phyloP scores from a whole-genome alignment of 1,284 basidiomycete species.

The Cutaneotrichosporon sp. region DNA sequence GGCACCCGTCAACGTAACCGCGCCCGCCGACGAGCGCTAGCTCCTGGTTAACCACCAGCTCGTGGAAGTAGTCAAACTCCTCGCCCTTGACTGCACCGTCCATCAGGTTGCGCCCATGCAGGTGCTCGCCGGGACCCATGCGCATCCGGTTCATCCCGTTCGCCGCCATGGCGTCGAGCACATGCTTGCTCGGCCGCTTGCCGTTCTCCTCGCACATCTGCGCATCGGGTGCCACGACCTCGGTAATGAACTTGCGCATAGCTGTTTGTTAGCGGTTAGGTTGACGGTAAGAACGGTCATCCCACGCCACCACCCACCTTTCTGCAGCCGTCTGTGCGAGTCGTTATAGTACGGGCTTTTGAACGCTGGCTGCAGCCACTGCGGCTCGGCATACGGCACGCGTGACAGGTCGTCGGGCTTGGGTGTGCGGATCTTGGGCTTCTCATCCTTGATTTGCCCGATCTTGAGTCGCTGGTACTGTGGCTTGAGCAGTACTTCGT shows the following conservation, averaged over 20 bases:
- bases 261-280: slow-evolving; percentile 14
- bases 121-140: slow-evolving; percentile 72
- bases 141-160: slow-evolving; percentile 85
- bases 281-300: too few species aligned
- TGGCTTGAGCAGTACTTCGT: slow-evolving; percentile 71
- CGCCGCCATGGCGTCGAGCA: slow-evolving; percentile 55
- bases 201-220: slow-evolving; percentile 74
- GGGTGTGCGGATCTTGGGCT: slow-evolving; percentile 60
- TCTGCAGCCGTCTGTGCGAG: slow-evolving; percentile 54
- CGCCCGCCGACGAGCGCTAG: slow-evolving; percentile 75
- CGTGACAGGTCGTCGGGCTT: slow-evolving; percentile 60
- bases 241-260: slow-evolving; percentile 60
- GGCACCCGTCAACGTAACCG: slow-evolving; percentile 58
- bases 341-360: slow-evolving; percentile 82
- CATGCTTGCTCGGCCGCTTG: slow-evolving; percentile 60
- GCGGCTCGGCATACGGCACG: slow-evolving; percentile 83
- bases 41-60: slow-evolving; percentile 87
- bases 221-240: slow-evolving; percentile 56
- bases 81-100: slow-evolving; percentile 77
- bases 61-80: slow-evolving; percentile 73
- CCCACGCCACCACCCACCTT: slow-evolving; percentile 25
- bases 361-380: slow-evolving; percentile 75
- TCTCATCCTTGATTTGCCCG: slow-evolving; percentile 67
- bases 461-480: slow-evolving; percentile 71
- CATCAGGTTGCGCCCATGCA: slow-evolving; percentile 80